Conservation (phyloP, 345 rosid genomes). For the Bruguiera gymnorhiza region DNA sequence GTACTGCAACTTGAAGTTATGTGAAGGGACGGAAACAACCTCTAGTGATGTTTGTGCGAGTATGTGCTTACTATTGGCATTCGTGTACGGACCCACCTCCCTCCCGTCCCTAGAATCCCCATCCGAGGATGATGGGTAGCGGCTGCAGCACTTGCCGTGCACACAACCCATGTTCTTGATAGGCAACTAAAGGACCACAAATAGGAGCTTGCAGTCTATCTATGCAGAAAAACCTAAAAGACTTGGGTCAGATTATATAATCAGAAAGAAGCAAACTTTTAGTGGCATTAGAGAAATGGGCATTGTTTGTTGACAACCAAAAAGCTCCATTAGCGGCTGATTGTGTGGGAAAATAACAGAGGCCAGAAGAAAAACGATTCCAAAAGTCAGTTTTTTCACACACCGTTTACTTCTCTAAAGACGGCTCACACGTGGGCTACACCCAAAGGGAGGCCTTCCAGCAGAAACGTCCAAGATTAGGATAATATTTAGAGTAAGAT, state of each 20-base stretch:
- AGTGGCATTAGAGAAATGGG: conserved; percentile 24
- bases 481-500: conserved; percentile 1
- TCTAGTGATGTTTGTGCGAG: conserved; percentile 60
- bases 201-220: conserved; percentile 6
- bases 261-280: conserved; percentile 13
- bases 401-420: not conserved
- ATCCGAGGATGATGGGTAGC: conserved; percentile 58
- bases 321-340: conserved; percentile 21
- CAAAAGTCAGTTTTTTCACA: conserved; percentile 1
- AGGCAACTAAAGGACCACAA: conserved; percentile 9
- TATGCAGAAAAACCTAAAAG: conserved; percentile 29
- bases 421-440: conserved; percentile 1
- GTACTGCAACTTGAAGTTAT: conserved; percentile 63
- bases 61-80: conserved; percentile 36
- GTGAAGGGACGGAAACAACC: conserved; percentile 58
- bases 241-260: not conserved
- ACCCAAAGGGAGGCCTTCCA: conserved; percentile 7
- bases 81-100: conserved; percentile 23
- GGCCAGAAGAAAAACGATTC: conserved; percentile 24
- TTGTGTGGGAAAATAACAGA: conserved; percentile 21
- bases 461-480: conserved; percentile 10
- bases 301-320: conserved; percentile 21
- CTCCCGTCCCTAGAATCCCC: conserved; percentile 41
- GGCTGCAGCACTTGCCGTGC: conserved; percentile 73
- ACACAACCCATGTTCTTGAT: conserved; percentile 71